These are phyloP conservation scores for Helicocarpus griseus DNA, from an alignment of 2,329 filamentous ascomycete genomes.

Conservation along the genomic window DNA sequence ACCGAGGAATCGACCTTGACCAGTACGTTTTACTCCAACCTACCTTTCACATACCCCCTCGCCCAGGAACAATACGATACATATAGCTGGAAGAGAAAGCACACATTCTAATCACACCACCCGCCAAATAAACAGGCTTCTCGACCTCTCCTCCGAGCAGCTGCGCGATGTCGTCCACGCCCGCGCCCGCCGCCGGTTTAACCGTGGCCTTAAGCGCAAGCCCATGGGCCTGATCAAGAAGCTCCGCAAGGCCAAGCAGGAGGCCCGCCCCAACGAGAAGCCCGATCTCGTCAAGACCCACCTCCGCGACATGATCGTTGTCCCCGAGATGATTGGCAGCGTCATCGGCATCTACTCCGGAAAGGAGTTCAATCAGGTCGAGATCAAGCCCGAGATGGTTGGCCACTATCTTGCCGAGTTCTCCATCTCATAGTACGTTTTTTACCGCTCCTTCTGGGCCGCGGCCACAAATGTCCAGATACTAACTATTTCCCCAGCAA, in stretches of 20 bases:
- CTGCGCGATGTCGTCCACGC: slow-evolving; percentile 99
- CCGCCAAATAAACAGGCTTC: slow-evolving; percentile 56
- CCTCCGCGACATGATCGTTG: slow-evolving; percentile 99
- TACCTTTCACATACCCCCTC: too few species aligned
- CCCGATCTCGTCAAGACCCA: slow-evolving; percentile 98
- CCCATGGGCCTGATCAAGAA: slow-evolving; percentile 99
- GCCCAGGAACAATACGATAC: slow-evolving; percentile 1
- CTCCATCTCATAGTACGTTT: slow-evolving; percentile 96
- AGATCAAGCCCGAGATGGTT: slow-evolving; percentile 99
- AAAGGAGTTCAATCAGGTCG: slow-evolving; percentile 99
- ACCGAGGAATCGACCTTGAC: slow-evolving; percentile 98
- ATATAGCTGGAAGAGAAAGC: slow-evolving; percentile 20
- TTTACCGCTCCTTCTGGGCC: neutral
- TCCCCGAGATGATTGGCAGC: slow-evolving; percentile 98
- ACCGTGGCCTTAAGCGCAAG: slow-evolving; percentile 99
- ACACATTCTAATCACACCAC: slow-evolving; percentile 13
- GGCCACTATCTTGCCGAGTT: slow-evolving; percentile 99
- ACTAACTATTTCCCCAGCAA: slow-evolving; percentile 51
- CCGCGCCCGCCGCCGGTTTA: slow-evolving; percentile 96
- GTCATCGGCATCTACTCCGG: slow-evolving; percentile 99
- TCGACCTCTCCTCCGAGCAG: slow-evolving; percentile 96
- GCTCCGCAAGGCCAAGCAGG: slow-evolving; percentile 98
- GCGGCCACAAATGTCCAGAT: too few species aligned
- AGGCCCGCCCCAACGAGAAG: slow-evolving; percentile 99
- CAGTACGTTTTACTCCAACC: slow-evolving; percentile 60